Evolutionary conservation across 2,329 filamentous ascomycete genomes (phyloP).

Genomic region (Xylariaceae sp.): DNA sequence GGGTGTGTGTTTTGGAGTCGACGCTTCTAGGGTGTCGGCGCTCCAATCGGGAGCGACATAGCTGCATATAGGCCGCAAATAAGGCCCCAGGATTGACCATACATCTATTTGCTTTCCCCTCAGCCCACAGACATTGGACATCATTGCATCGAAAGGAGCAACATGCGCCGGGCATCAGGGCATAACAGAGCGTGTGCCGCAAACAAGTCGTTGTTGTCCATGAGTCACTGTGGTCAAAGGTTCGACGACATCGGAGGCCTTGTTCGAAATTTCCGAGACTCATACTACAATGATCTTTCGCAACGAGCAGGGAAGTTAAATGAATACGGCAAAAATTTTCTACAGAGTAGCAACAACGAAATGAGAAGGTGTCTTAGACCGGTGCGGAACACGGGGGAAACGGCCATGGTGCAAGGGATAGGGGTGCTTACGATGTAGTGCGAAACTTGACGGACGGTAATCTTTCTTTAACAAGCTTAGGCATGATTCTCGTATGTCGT

Average conservation of each 20-base stretch:
- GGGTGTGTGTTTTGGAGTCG: constrained; percentile 13
- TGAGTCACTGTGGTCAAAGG: constrained; percentile 27
- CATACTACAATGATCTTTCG: background rate
- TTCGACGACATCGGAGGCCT: background rate
- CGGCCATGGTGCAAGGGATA: background rate
- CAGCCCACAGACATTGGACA: constrained; percentile 34
- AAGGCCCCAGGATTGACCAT: constrained; percentile 29
- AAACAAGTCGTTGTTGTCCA: constrained; percentile 24
- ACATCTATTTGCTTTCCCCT: constrained; percentile 21
- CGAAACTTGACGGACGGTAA: constrained; percentile 6
- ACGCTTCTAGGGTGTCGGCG: background rate
- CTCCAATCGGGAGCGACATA: constrained; percentile 29
- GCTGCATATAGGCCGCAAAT: constrained; percentile 23
- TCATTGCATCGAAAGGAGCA: constrained; percentile 28
- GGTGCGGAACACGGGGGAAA: constrained; percentile 9
- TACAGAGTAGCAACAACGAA: constrained; percentile 2
- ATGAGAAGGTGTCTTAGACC: constrained; percentile 2
- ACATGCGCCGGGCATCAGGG: constrained; percentile 29
- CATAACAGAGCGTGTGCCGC: constrained; percentile 22
- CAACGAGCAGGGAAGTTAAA: constrained; percentile 4
- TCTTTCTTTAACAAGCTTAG: constrained; percentile 13
- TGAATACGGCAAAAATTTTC: constrained; percentile 6
- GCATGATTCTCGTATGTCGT: constrained; percentile 7
- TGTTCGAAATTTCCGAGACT: background rate
- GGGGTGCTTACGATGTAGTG: constrained; percentile 5